phyloP scores from a whole-genome alignment of 805 yeast species.

The Metschnikowia henanensis region DNA sequence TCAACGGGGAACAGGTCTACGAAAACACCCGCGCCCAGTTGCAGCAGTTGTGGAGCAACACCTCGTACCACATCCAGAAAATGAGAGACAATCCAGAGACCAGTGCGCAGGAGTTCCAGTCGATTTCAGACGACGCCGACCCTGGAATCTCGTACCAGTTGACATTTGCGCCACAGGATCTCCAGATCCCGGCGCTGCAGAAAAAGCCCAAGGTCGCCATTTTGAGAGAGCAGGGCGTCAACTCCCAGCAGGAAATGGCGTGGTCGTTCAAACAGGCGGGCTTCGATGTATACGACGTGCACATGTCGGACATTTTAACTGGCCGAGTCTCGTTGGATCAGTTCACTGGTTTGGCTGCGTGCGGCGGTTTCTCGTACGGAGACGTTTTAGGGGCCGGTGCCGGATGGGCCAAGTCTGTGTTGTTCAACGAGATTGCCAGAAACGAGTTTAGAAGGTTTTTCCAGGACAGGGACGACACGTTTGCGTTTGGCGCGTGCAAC shows the following conservation, averaged over 20 bases:
- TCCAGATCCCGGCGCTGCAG: constrained; percentile 35
- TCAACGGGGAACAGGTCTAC: constrained; percentile 49
- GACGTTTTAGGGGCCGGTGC: constrained; percentile 98
- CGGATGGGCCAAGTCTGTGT: constrained; percentile 98
- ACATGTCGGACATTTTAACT: constrained; percentile 87
- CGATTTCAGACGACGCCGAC: constrained; percentile 75
- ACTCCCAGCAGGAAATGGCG: constrained; percentile 98
- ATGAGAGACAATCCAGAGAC: constrained; percentile 92
- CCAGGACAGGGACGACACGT: constrained; percentile 84
- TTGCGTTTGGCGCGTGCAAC: constrained; percentile 97
- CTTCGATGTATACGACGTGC: constrained; percentile 90
- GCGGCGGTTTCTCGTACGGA: constrained; percentile 99
- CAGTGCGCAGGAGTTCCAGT: constrained; percentile 81
- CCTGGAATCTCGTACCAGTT: constrained; percentile 88
- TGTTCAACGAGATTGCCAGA: constrained; percentile 78
- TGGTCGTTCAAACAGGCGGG: constrained; percentile 96
- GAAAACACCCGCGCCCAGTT: constrained; percentile 62
- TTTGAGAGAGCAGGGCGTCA: constrained; percentile 97
- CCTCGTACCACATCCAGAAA: constrained; percentile 87
- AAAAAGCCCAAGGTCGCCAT: constrained; percentile 88
- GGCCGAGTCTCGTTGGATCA: constrained; percentile 72
- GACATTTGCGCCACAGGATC: constrained; percentile 61
- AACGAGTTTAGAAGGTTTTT: constrained; percentile 77
- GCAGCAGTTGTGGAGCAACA: constrained; percentile 83
- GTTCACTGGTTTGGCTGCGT: constrained; percentile 94